Conservation (phyloP, 2,329 filamentous ascomycete genomes). For the Teratosphaeria destructans region DNA sequence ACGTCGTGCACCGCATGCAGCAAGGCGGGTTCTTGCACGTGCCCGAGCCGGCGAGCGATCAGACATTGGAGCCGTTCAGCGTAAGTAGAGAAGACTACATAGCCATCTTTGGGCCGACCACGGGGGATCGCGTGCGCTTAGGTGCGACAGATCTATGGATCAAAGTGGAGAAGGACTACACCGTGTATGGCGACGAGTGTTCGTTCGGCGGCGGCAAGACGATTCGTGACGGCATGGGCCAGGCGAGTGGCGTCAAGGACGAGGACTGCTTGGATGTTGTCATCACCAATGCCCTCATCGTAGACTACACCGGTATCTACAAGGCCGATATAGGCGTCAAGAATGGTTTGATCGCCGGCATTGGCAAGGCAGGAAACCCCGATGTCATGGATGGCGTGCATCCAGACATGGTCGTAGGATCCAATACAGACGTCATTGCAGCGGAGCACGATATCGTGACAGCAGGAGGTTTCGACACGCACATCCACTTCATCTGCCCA, state of each 20-base stretch:
- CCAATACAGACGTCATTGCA: slow-evolving; percentile 83
- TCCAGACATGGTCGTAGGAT: slow-evolving; percentile 68
- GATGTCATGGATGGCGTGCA: slow-evolving; percentile 89
- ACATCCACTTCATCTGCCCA: slow-evolving; percentile 92
- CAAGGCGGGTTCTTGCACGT: slow-evolving; percentile 68
- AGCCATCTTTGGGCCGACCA: slow-evolving; percentile 87
- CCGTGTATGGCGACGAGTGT: slow-evolving; percentile 83
- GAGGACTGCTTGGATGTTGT: slow-evolving; percentile 70
- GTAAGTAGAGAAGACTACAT: slow-evolving; percentile 73
- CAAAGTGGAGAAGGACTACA: slow-evolving; percentile 76
- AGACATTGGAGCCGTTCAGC: slow-evolving; percentile 50
- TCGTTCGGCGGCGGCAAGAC: slow-evolving; percentile 94
- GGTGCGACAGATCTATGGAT: slow-evolving; percentile 84
- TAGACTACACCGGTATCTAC: slow-evolving; percentile 88
- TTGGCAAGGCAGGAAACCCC: slow-evolving; percentile 94
- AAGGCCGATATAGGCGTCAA: slow-evolving; percentile 96
- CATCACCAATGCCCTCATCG: slow-evolving; percentile 77
- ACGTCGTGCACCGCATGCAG: slow-evolving; percentile 58
- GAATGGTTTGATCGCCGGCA: slow-evolving; percentile 71
- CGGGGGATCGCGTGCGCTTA: slow-evolving; percentile 72
- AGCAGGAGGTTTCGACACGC: slow-evolving; percentile 77
- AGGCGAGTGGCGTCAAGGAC: slow-evolving; percentile 67
- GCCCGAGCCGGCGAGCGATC: slow-evolving; percentile 52
- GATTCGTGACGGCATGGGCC: slow-evolving; percentile 88
- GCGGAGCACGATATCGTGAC: slow-evolving; percentile 86